Conservation (phyloP, 805 yeast species). For the Blastobotrys muscicola region DNA sequence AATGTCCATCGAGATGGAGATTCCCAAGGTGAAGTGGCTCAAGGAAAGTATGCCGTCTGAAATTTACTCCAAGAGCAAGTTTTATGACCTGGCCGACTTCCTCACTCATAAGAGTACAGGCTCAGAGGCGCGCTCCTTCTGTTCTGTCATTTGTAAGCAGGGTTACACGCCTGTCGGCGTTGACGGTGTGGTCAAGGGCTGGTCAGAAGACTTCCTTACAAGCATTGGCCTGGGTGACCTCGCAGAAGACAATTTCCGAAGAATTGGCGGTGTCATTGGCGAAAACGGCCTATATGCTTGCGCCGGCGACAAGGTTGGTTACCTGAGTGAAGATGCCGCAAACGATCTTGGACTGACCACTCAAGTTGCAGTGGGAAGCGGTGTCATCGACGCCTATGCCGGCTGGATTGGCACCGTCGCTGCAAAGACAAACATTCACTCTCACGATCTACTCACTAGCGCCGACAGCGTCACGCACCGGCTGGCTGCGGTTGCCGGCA, state of each 20-base stretch:
- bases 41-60: conserved; percentile 68
- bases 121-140: conserved; percentile 74
- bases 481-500: conserved; percentile 96
- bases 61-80: conserved; percentile 52
- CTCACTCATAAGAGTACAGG: conserved; percentile 88
- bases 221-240: conserved; percentile 68
- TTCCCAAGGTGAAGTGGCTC: conserved; percentile 95
- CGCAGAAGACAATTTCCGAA: conserved; percentile 61
- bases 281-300: conserved; percentile 62
- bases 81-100: conserved; percentile 88
- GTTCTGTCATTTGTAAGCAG: conserved; percentile 92
- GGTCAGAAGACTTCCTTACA: conserved; percentile 74
- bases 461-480: conserved; percentile 56
- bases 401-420: conserved; percentile 99
- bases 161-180: conserved; percentile 91
- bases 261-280: conserved; percentile 76
- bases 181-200: conserved; percentile 75
- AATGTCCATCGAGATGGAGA: conserved; percentile 97
- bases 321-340: conserved; percentile 58
- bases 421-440: conserved; percentile 56
- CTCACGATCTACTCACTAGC: conserved; percentile 7
- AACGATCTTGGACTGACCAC: conserved; percentile 74
- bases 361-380: conserved; percentile 79
- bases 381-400: conserved; percentile 96
- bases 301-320: conserved; percentile 88